Base-by-base conservation (phyloP, 306 rosid genomes). In the Acacia melanoxylon region DNA sequence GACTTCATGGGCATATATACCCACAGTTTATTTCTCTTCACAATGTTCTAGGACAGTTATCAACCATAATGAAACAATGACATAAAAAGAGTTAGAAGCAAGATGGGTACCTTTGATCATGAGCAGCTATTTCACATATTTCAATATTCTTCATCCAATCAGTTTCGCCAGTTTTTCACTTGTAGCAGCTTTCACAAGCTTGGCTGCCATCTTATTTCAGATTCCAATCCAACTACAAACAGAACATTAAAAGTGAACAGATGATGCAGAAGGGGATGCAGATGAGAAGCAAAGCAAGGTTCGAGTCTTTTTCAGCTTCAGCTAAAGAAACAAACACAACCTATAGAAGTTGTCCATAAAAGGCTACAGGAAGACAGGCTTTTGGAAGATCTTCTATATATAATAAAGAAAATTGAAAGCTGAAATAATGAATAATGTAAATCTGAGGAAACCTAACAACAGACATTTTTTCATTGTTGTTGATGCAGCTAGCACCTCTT, bases 121-220 rank as follows among this genome's bases (percentile, higher is more conserved):
- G 90, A 83, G 97, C 94, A 76, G 93, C 97, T 84, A 91, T 78
- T 88, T 93, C 99, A 67, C 99, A 93, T 24, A 95, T 91, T 83
- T 91, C 88, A 87, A 95, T 95, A 84, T 93, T 95, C 83, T 91
- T 93, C 24, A 75, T 70, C 99, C 99, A 95, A 86, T 95, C 98
- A 62, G 92, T 86, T 83, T 95, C 99, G 84, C 63, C 72, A 93
- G 87, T 78, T 88, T 93, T 75, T 91, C 97, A 37, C 95, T 93
- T 40, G 99, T 95, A 33, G 99, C 99, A 63, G 89, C 86, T 76
- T 90, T 89, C 49, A 95, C 98, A 78, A 93, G 92, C 83, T 93
- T 97, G 56, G 94, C 80, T n/a, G 98, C 99, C 99, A 95, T 95
- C 86, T 70, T 85, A 42, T 77, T 74, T 73, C 44, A 67, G 74